These are phyloP conservation scores for Suillus americanus DNA, from an alignment of 768 basidiomycete species.

Conservation along the genomic window DNA sequence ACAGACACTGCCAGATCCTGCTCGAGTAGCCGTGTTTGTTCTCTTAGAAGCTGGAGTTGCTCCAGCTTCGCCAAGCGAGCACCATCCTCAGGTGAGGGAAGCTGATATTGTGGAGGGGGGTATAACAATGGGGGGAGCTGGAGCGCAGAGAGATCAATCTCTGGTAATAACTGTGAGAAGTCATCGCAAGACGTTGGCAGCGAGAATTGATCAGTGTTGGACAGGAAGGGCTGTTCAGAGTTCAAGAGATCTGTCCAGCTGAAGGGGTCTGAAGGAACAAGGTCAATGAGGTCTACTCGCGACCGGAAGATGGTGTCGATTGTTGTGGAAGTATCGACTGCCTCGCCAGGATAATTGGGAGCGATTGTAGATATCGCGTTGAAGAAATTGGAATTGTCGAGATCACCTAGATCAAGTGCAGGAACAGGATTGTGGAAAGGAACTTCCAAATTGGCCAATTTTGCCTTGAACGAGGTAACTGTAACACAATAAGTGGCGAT, in stretches of 20 bases:
- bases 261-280: neutral
- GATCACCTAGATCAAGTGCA: neutral
- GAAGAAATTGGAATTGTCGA: neutral
- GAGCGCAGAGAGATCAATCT: conserved; percentile 26
- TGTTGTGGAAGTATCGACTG: neutral
- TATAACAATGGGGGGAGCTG: conserved; percentile 18
- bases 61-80: conserved; percentile 32
- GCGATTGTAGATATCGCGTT: neutral
- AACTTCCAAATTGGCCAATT: neutral
- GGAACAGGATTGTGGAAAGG: neutral
- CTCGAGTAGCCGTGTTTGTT: conserved; percentile 34
- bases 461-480: neutral
- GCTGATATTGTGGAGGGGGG: neutral
- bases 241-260: neutral
- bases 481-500: neutral
- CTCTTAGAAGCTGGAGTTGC: conserved; percentile 33
- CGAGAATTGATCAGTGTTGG: neutral
- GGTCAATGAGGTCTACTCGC: neutral
- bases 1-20: conserved; percentile 25
- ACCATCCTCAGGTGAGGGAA: neutral
- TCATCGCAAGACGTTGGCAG: neutral
- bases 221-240: neutral
- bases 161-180: conserved; percentile 13
- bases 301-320: neutral
- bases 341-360: neutral